Base-by-base conservation (phyloP, 257 asterid species). In the Lycium barbarum region DNA sequence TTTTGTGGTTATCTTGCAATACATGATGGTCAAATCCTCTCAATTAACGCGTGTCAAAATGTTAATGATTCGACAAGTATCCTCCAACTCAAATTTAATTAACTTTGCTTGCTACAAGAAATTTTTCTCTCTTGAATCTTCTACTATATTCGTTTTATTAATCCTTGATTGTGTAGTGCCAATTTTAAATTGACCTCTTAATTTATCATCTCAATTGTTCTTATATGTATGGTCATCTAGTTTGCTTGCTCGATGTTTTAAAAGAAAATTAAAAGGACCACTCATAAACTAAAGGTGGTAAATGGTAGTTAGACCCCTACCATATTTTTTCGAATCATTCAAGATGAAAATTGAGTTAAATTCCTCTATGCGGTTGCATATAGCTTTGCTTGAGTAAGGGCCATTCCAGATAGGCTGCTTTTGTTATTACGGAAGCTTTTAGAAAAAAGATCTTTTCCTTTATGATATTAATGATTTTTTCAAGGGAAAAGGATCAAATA, bases 11-110 rank as follows among this genome's bases (percentile, higher is more conserved):
- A 53, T 38, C 66, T 33, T 12, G 8, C 12, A 22, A 38, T 65
- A 22, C 9, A 65, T 7, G 36, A 47, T 10, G 13, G 47, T 6
- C 58, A 7, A 45, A 51, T 33, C 65, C 26, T 45, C 7, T 0
- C 33, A 68, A 45, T 80, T 8, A 55, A 55, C 83, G 83, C 53
- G 83, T 53, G 82, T 76, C 82, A 47, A 79, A 3, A 0, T 53
- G 5, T 26, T 47, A 22, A 63, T 9, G 17, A 74, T 26, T 17
- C 12, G 45, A 5, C n/a, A 66, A 66, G 43, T 33, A 66, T 66
- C n/a, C 5, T 66, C 72, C 43, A 63, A 33, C 18, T 35, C 74
- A 67, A 0, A 7, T 35, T 33, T 67, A 17, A 57, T 57, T 17
- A 66, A 33, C 49, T 35, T 67, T 9, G 49, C 43, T 67, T 67